These are phyloP conservation scores for Musa balbisiana DNA, from an alignment of 202 grass and related monocot genomes.

Conservation along the genomic window DNA sequence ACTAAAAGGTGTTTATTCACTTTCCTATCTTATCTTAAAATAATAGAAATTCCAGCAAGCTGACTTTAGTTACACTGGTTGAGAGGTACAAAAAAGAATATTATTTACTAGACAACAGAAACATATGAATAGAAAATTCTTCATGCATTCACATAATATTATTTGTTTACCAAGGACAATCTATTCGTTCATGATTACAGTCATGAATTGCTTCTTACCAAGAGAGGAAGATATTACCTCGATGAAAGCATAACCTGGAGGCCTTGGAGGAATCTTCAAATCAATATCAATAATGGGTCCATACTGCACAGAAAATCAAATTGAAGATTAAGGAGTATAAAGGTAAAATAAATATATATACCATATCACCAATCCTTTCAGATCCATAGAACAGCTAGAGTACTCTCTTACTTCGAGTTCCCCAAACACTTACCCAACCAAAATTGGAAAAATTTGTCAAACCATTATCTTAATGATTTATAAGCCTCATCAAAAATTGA, in stretches of 20 bases:
- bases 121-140: no score
- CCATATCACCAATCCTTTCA: no score
- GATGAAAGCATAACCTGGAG: conserved; percentile 86
- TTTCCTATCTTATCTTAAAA: no score
- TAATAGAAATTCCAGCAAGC: no score
- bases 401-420: no score
- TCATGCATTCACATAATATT: no score
- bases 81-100: neutral
- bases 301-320: conserved; percentile 44
- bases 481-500: no score
- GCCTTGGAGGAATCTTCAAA: conserved; percentile 92
- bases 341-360: neutral
- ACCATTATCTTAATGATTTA: no score
- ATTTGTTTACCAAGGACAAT: neutral
- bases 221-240: conserved; percentile 38
- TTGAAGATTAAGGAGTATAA: neutral
- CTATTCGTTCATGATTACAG: neutral
- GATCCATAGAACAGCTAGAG: no score
- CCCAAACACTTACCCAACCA: no score
- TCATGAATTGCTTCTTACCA: neutral
- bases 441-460: no score
- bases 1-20: neutral
- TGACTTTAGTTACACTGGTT: neutral
- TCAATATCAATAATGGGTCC: conserved; percentile 78
- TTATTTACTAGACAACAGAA: neutral